Evolutionary conservation across 805 yeast genomes (phyloP), one percentile per base, ranked within the genome.

Genomic region (Diddensiella caesifluorescens): DNA sequence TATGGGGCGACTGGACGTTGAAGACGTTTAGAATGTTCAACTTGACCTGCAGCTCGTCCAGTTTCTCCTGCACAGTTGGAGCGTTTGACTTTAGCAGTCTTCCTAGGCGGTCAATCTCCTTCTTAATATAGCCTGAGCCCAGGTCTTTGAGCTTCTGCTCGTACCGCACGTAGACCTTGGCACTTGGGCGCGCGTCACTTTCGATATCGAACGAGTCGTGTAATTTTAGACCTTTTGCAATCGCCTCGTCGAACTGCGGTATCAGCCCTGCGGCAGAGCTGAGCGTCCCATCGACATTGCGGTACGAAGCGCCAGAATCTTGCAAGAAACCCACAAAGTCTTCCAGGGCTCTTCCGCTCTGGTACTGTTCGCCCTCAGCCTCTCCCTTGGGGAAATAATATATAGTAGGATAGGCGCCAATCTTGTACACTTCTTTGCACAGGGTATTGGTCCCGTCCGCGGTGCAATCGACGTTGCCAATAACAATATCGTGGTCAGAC

Each of bases 331-430:
- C 72, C 27, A 72, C 65, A 38, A 83, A 68, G 16, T 71, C 59
- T 18, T 70, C 73, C 13, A 71, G 51, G 30, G 70, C 73, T 50
- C 89, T 65, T 3, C 59, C 63, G 30, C 69, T 77, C 12, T 75
- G 59, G 52, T 79, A 85, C 28, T 66, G 65, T 32, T 73, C 66
- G 21, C 81, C 66, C 13, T 70, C 61, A 6, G n/a, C n/a, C 30
- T 7, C 9, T 44, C 83, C 64, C 21, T 61, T 61, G 6, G 74
- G 76, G 52, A 67, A 59, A 53, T 80, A 70, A 44, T 59, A 73
- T n/a, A 81, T 60, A 0, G 82, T 70, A 10, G 89, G 88, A 57
- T 65, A 72, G 5, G 65, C 61, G 12, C 57, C 49, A 39, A 80
- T 61, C 1, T 63, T 69, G 55, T 64, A 79, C n/a, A n/a, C n/a